Percentiles rank a stretch among this genome's conserved stretches.
Conservation (phyloP, 2,329 filamentous ascomycete genomes). For the Pseudogymnoascus sp. region DNA sequence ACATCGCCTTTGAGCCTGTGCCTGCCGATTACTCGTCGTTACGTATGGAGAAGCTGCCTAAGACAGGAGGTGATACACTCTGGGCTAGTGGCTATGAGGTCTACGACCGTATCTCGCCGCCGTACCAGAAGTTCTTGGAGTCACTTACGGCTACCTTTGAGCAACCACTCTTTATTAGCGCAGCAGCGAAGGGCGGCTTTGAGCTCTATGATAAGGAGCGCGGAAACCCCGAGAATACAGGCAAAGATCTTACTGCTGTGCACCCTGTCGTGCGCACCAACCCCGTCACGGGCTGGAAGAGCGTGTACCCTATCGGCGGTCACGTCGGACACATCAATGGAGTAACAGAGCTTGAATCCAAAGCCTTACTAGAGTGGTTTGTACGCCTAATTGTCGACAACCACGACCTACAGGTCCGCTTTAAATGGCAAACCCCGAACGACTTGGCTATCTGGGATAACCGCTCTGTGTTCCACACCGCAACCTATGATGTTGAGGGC, state of each 20-base stretch:
- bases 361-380: conserved; percentile 36
- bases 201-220: conserved; percentile 37
- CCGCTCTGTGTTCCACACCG: conserved; percentile 40
- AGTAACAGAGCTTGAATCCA: conserved; percentile 44
- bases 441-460: conserved; percentile 60
- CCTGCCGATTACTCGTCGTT: conserved; percentile 46
- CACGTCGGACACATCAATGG: conserved; percentile 47
- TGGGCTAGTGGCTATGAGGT: conserved; percentile 44
- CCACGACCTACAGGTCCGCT: conserved; percentile 47
- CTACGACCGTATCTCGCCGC: conserved; percentile 44
- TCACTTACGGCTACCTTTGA: conserved; percentile 42
- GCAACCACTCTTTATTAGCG: conserved; percentile 40
- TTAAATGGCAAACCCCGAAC: conserved; percentile 39
- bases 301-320: conserved; percentile 42
- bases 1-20: conserved; percentile 40
- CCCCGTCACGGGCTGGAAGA: conserved; percentile 52
- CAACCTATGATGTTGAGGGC: conserved; percentile 52
- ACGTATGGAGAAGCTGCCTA: conserved; percentile 48
- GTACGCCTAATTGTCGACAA: conserved; percentile 41
- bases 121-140: conserved; percentile 41
- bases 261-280: conserved; percentile 50
- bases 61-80: conserved; percentile 44
- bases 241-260: conserved; percentile 34
- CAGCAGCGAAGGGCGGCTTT: conserved; percentile 37
- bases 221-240: conserved; percentile 51